These are phyloP conservation scores for Calonectria hawksworthii DNA, from an alignment of 2,329 filamentous ascomycete genomes.

Conservation along the genomic window DNA sequence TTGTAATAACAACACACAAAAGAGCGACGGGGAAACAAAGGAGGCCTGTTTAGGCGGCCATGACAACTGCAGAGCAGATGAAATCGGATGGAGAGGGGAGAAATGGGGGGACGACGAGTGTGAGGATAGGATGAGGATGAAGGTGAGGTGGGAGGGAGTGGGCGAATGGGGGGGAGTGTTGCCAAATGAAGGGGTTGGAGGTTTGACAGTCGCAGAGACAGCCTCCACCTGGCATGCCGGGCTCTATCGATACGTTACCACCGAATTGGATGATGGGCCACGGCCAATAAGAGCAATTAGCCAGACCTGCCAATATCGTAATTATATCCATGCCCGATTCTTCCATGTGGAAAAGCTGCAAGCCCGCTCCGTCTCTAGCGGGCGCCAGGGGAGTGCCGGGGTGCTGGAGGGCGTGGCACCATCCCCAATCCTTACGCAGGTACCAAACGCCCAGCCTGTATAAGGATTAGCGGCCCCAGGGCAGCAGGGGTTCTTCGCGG, in stretches of 20 bases:
- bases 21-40: slow-evolving; percentile 35
- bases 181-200: slow-evolving; percentile 26
- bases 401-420: slow-evolving; percentile 35
- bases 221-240: not conserved
- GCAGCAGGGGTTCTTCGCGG: not conserved
- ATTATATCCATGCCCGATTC: slow-evolving; percentile 29
- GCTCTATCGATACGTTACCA: not conserved
- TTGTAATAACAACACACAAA: slow-evolving; percentile 35
- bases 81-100: slow-evolving; percentile 34
- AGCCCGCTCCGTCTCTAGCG: slow-evolving; percentile 13
- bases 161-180: slow-evolving; percentile 12
- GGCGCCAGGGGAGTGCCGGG: slow-evolving; percentile 24
- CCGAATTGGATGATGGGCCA: not conserved
- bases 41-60: slow-evolving; percentile 24
- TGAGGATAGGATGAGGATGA: not conserved
- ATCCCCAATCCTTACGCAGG: slow-evolving; percentile 34
- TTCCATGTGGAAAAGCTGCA: slow-evolving; percentile 34
- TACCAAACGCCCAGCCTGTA: slow-evolving; percentile 38
- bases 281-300: slow-evolving; percentile 2
- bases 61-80: slow-evolving; percentile 33
- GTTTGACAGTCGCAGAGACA: slow-evolving; percentile 2
- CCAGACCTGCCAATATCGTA: slow-evolving; percentile 9
- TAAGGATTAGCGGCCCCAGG: slow-evolving; percentile 29
- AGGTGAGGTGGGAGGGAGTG: slow-evolving; percentile 6
- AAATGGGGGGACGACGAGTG: slow-evolving; percentile 10